These are phyloP conservation scores for Peronosclerospora sorghi DNA, from an alignment of 352 stramenopile genomes.

Conservation along the genomic window DNA sequence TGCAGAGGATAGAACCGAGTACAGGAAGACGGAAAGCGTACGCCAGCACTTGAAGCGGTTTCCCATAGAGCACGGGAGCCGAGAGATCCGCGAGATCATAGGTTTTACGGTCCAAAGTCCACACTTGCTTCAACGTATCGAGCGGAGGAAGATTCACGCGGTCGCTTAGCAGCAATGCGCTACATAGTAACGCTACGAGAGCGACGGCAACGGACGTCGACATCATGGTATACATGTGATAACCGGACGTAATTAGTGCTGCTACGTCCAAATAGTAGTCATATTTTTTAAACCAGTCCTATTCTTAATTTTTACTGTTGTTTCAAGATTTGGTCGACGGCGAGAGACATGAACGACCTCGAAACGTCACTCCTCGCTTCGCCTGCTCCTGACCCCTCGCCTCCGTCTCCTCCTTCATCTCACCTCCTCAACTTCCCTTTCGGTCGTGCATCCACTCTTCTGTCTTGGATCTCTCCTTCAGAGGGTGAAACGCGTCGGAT, in stretches of 20 bases:
- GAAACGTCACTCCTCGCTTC: slow-evolving; percentile 27
- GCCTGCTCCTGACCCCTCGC: slow-evolving; percentile 7
- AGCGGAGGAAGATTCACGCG: slow-evolving; percentile 27
- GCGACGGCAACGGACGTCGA: slow-evolving; percentile 23
- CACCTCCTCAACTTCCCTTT: slow-evolving; percentile 18
- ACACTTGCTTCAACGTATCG: slow-evolving; percentile 26
- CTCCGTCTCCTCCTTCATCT: slow-evolving; percentile 4
- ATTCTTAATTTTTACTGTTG: no score
- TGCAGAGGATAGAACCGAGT: slow-evolving; percentile 35
- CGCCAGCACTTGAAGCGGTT: slow-evolving; percentile 36
- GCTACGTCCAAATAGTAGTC: no score
- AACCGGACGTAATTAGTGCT: no score
- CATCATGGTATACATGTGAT: no score
- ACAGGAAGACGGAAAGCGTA: slow-evolving; percentile 34
- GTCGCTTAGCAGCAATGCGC: slow-evolving; percentile 39
- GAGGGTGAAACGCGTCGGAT: slow-evolving; percentile 25
- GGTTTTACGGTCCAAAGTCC: slow-evolving; percentile 10
- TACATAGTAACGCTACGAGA: slow-evolving; percentile 30
- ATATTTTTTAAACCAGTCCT: no score
- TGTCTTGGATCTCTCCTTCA: slow-evolving; percentile 35
- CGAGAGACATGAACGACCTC: slow-evolving; percentile 49
- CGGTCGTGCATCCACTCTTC: slow-evolving; percentile 6
- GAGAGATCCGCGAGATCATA: slow-evolving; percentile 48
- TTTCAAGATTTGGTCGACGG: no score
- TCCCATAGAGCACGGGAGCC: slow-evolving; percentile 35